Conservation (phyloP, 163 green algal genomes). For the Botryococcus braunii region DNA sequence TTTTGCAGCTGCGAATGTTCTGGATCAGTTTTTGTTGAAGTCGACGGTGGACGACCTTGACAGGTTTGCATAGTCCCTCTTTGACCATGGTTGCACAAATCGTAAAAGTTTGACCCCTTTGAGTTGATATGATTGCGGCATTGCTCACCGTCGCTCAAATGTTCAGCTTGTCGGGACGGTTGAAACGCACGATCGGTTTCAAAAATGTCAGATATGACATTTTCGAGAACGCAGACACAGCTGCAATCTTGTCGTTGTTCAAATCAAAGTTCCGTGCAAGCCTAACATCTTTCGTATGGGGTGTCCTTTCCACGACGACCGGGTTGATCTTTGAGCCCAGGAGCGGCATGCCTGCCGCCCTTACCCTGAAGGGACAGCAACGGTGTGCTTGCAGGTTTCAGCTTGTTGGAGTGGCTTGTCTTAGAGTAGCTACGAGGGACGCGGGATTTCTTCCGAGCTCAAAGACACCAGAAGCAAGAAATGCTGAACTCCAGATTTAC, state of each 20-base stretch:
- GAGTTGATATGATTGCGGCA: not conserved
- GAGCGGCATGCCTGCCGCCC: not conserved
- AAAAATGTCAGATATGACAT: not conserved
- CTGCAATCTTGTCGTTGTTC: not conserved
- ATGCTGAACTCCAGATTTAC: conserved; percentile 39
- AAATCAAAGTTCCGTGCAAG: not conserved
- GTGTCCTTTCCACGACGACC: not conserved
- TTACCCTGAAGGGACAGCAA: not conserved
- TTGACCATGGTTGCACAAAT: not conserved
- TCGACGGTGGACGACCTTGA: conserved; percentile 17
- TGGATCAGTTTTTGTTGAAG: conserved; percentile 39
- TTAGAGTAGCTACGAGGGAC: conserved; percentile 43
- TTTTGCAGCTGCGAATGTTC: conserved; percentile 43
- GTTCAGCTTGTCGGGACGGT: not conserved
- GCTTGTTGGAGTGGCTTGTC: conserved; percentile 42
- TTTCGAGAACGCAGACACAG: not conserved
- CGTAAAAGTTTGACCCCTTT: not conserved
- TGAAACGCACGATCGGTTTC: not conserved
- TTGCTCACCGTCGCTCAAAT: not conserved
- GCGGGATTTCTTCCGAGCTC: not conserved
- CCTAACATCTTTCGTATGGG: not conserved
- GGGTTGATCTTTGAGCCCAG: not conserved
- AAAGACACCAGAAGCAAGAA: conserved; percentile 14
- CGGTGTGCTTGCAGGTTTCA: conserved; percentile 35
- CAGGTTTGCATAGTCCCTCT: conserved; percentile 7